A percentile compares a stretch with the other conserved stretches of the same genome.
Conservation (phyloP, 2,329 filamentous ascomycete genomes). For the Phaeosphaeria sp. region DNA sequence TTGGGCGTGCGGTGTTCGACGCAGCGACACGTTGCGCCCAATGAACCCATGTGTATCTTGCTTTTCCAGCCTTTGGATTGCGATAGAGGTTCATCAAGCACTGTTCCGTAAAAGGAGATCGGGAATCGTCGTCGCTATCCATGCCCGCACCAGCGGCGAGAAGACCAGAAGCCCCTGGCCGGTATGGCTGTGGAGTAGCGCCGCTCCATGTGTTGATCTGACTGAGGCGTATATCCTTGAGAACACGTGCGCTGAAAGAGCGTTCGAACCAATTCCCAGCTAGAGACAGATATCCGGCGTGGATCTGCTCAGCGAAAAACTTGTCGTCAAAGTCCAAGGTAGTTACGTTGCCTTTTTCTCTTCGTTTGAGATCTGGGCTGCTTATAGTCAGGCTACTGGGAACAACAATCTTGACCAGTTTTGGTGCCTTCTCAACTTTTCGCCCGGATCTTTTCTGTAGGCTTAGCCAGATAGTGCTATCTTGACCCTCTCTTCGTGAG, state of each 20-base stretch:
- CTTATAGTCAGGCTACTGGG: slow-evolving; percentile 19
- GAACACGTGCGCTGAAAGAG: slow-evolving; percentile 25
- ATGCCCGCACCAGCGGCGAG: slow-evolving; percentile 19
- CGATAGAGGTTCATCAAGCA: slow-evolving; percentile 46
- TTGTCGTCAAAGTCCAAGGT: slow-evolving; percentile 37
- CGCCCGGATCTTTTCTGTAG: slow-evolving; percentile 6
- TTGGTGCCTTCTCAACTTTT: background rate
- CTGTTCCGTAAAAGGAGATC: slow-evolving; percentile 47
- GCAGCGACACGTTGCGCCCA: slow-evolving; percentile 48
- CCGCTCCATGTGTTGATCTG: slow-evolving; percentile 28
- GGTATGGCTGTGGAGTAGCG: background rate
- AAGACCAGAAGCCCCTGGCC: slow-evolving; percentile 7
- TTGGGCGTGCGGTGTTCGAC: slow-evolving; percentile 9
- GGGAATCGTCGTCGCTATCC: slow-evolving; percentile 5
- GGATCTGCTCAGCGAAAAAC: slow-evolving; percentile 27
- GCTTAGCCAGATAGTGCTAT: slow-evolving; percentile 25
- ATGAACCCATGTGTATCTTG: slow-evolving; percentile 52
- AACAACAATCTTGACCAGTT: slow-evolving; percentile 17
- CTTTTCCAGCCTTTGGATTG: slow-evolving; percentile 41
- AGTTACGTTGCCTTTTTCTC: background rate
- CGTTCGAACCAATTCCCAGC: slow-evolving; percentile 29
- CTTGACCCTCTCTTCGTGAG: slow-evolving; percentile 6
- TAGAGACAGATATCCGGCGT: slow-evolving; percentile 20
- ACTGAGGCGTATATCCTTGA: slow-evolving; percentile 26
- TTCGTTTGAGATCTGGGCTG: slow-evolving; percentile 1